Base-by-base conservation (phyloP, 306 rosid species). In the Erythrophleum fordii region DNA sequence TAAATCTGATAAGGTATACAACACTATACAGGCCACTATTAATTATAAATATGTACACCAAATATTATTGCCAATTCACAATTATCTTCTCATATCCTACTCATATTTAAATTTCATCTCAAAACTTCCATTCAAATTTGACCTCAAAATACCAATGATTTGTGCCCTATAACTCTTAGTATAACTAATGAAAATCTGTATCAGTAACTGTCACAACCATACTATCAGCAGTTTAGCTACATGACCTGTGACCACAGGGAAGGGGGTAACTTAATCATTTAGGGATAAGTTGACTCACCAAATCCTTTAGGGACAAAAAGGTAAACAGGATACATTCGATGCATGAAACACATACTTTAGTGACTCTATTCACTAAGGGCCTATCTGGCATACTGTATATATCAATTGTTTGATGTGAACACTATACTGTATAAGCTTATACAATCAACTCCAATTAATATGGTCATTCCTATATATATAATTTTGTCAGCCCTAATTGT, bases 1-100 rank as follows among this genome's bases (percentile, higher is more conserved):
- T 12, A 39, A 64, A 77, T 31, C 81, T 39, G 31, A 67, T 67
- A 51, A 37, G 51, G 67, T 67, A 53, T 64, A 22, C 55, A 82
- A 37, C 28, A 42, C 41, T 7, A 51, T 42, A 67, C 6, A 45
- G 52, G 69, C 35, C 41, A 10, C 17, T 20, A 22, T 34, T 11
- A 75, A 59, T 69, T 64, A 75, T 58, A 67, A 17, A 53, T 17
- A 80, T 51, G 2, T 42, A 37, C 42, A 37, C 42, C 37, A 34
- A 34, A 37, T 37, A 37, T 37, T 4, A 37, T 37, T 37, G 42
- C 42, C 42, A 37, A 37, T 37, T 5, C 8, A 1, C 6, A 31
- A 37, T 37, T 5, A 37, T 6, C 6, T 5, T 37, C 42, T 37
- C 42, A 31, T 4, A 1, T 31, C 1, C 4, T 31, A 31, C 34